Percentiles rank a stretch among this genome's conserved stretches.
phyloP scores from a whole-genome alignment of 2,329 filamentous ascomycete species.

The Fusarium siculi region DNA sequence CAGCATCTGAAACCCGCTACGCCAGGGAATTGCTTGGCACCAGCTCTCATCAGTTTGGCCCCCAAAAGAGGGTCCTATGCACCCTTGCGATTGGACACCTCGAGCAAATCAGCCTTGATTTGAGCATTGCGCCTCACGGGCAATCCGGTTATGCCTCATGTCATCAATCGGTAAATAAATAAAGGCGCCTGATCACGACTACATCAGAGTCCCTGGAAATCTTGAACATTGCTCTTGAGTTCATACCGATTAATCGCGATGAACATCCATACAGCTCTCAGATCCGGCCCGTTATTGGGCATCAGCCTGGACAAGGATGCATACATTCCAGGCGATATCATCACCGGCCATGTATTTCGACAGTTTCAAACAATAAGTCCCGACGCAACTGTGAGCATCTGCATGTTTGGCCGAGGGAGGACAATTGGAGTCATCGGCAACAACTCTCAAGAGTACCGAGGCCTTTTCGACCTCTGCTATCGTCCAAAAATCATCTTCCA shows the following conservation, averaged over 20 bases:
- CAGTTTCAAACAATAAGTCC: slow-evolving; percentile 32
- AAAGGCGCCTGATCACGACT: not conserved
- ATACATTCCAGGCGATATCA: slow-evolving; percentile 41
- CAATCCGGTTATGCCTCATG: not conserved
- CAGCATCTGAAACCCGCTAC: not conserved
- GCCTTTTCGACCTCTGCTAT: not conserved
- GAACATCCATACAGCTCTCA: not conserved
- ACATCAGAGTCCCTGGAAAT: no score
- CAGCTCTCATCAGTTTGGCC: not conserved
- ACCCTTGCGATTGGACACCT: not conserved
- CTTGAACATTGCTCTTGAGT: accelerated
- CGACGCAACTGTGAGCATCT: slow-evolving; percentile 33
- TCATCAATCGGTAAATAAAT: no score
- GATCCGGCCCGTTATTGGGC: not conserved
- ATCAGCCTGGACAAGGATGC: slow-evolving; percentile 14
- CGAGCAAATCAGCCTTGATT: not conserved
- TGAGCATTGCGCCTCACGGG: not conserved
- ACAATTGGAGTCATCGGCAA: slow-evolving; percentile 31
- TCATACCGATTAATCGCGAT: not conserved
- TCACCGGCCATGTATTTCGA: slow-evolving; percentile 43
- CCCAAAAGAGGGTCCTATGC: not conserved
- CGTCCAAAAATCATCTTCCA: slow-evolving; percentile 22
- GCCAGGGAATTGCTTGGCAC: not conserved
- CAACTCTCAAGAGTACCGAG: slow-evolving; percentile 34
- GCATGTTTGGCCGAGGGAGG: slow-evolving; percentile 42